phyloP scores from a whole-genome alignment of 768 basidiomycete species.

The Ramaria sp. region DNA sequence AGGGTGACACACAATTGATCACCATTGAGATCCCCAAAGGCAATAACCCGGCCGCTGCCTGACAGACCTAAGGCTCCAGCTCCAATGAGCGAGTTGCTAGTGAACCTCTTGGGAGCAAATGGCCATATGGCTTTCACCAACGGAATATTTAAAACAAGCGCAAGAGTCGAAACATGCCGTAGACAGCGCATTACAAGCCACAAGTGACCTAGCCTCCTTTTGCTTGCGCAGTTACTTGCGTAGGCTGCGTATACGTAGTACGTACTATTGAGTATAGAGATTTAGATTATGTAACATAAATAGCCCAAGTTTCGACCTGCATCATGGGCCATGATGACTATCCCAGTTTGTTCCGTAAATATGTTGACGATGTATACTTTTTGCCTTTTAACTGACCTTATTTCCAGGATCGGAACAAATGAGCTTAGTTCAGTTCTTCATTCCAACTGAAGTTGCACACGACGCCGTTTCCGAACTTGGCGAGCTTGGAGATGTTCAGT shows the following conservation, averaged over 20 bases:
- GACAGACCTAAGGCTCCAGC: slow-evolving; percentile 75
- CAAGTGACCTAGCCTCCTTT: background rate
- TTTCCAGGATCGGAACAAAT: slow-evolving; percentile 85
- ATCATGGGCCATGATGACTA: slow-evolving; percentile 63
- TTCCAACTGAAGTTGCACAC: slow-evolving; percentile 95
- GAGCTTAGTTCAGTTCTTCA: slow-evolving; percentile 95
- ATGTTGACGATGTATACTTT: background rate
- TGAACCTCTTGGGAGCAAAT: slow-evolving; percentile 78
- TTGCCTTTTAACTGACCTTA: slow-evolving; percentile 6
- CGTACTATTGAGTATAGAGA: no score
- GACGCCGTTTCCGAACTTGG: slow-evolving; percentile 93
- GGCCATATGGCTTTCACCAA: slow-evolving; percentile 48
- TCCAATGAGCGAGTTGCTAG: slow-evolving; percentile 65
- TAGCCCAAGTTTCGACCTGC: background rate
- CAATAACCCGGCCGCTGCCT: slow-evolving; percentile 63
- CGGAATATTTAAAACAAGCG: background rate
- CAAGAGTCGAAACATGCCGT: background rate
- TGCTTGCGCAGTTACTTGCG: no score
- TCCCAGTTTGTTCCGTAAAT: slow-evolving; percentile 76
- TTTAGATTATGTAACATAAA: background rate
- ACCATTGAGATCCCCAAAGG: slow-evolving; percentile 92
- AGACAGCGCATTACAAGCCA: background rate
- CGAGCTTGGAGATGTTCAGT: slow-evolving; percentile 91
- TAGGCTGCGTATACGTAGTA: no score
- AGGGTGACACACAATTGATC: slow-evolving; percentile 73